Base-by-base conservation (phyloP, 2,329 filamentous ascomycete genomes). In the Metarhizium guizhouense region DNA sequence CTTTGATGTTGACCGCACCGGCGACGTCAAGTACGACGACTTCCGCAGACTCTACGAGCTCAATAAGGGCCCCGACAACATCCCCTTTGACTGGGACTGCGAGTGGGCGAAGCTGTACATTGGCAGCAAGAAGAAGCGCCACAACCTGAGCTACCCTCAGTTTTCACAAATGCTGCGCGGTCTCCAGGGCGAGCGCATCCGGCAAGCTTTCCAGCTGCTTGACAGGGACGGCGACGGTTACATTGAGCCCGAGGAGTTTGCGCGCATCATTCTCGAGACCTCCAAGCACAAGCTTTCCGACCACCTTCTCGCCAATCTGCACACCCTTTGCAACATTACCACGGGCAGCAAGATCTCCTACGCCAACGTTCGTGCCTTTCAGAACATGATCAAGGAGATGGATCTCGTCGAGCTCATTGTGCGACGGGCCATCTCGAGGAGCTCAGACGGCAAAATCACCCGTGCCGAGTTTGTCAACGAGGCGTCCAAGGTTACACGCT, bases 141-240 rank as follows among this genome's bases (percentile, higher is more conserved):
- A 96, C 71, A 85, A 87, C 65, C 86, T 99, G 76, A 93, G 93
- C 64, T 99, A 99, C 71, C 86, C 87, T 6, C 93, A 99, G 73
- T 99, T 99, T 76, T 89, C 92, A 51, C 94, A 99, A 76, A 96
- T 99, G 92, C 80, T 99, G 66, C 88, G 94, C 60, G 94, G 93
- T 51, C 79, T 99, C 59, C 93, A 97, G 75, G 94, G 94, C 57
- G 94, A 99, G 82, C 84, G 92, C 61, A 92, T 99, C 65, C 83
- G 94, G 60, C 94, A 99, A 72, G 93, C 94, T 14, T 99, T 99
- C 79, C 85, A 94, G 67, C 77, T 85, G 59, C 92, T 96, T 61
- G 94, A 99, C 74, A 89, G 85, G 72, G 88, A 96, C 66, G 87
- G 86, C 53, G 92, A 96, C 68, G 94, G 94, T 55, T 97, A 90